Evolutionary conservation across 2,329 filamentous ascomycete genomes (phyloP).

Genomic region (Pleurostoma richardsiae): DNA sequence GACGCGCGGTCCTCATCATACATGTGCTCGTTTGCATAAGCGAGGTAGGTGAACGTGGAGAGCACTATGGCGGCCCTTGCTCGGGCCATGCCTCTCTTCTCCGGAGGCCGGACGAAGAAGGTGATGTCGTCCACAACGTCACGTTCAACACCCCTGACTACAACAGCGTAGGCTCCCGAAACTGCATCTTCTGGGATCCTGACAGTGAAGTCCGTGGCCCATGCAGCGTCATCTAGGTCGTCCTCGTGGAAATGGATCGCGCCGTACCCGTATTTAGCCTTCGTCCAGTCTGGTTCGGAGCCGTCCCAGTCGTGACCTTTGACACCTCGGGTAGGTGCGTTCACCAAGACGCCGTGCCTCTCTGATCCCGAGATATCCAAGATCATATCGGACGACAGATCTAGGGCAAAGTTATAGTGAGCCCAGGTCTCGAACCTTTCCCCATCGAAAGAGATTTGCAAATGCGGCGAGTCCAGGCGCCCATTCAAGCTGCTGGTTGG

Average conservation of each 20-base stretch:
- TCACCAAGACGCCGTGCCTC: conserved; percentile 20
- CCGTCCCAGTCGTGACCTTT: conserved; percentile 25
- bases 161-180: conserved; percentile 22
- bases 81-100: conserved; percentile 1
- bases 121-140: conserved; percentile 18
- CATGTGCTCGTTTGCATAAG: conserved; percentile 31
- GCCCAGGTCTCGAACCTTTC: conserved; percentile 4
- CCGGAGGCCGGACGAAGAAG: conserved; percentile 24
- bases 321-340: conserved; percentile 25
- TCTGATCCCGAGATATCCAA: conserved; percentile 17
- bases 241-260: conserved; percentile 33
- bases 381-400: conserved; percentile 15
- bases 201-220: conserved; percentile 23
- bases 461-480: neutral
- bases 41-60: conserved; percentile 29
- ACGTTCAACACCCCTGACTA: conserved; percentile 12
- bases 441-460: conserved; percentile 4
- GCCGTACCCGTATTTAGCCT: conserved; percentile 24
- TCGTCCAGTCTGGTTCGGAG: conserved; percentile 22
- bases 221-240: conserved; percentile 27
- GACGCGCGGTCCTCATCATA: conserved; percentile 21
- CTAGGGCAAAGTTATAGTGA: conserved; percentile 15
- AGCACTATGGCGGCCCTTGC: conserved; percentile 20
- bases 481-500: neutral
- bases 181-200: conserved; percentile 12